A percentile compares a stretch with the other conserved stretches of the same genome.
phyloP scores from a whole-genome alignment of 257 asterid genomes.

The Misopates orontium region DNA sequence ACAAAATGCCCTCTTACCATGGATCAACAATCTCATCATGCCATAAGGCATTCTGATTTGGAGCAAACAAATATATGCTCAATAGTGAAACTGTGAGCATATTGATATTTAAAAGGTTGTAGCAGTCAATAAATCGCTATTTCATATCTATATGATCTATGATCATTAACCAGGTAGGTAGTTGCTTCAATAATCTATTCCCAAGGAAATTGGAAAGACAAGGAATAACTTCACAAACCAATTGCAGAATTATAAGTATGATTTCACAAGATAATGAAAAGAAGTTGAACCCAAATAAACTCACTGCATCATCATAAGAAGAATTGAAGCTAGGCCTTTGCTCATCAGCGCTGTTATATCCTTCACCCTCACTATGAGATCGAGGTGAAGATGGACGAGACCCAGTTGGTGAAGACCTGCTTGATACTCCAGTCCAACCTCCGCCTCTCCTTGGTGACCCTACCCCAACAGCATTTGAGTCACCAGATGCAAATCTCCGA shows the following conservation, averaged over 20 bases:
- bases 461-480: constrained; percentile 49
- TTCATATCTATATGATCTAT: background rate
- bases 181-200: no score
- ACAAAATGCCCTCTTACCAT: background rate
- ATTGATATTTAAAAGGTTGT: background rate
- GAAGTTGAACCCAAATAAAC: constrained; percentile 29
- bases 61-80: background rate
- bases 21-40: background rate
- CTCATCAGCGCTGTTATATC: constrained; percentile 97
- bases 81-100: background rate
- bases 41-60: background rate
- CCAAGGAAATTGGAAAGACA: no score
- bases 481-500: constrained; percentile 50
- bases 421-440: constrained; percentile 66
- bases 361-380: constrained; percentile 87
- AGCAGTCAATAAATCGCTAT: background rate
- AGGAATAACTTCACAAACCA: background rate
- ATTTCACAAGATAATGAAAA: background rate
- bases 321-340: constrained; percentile 67
- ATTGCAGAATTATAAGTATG: background rate
- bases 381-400: constrained; percentile 98
- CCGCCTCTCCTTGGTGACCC: constrained; percentile 73
- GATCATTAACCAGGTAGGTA: no score
- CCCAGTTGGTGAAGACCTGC: constrained; percentile 80
- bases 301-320: constrained; percentile 83